phyloP scores from a whole-genome alignment of 345 rosid species.

The Hibiscus mutabilis region DNA sequence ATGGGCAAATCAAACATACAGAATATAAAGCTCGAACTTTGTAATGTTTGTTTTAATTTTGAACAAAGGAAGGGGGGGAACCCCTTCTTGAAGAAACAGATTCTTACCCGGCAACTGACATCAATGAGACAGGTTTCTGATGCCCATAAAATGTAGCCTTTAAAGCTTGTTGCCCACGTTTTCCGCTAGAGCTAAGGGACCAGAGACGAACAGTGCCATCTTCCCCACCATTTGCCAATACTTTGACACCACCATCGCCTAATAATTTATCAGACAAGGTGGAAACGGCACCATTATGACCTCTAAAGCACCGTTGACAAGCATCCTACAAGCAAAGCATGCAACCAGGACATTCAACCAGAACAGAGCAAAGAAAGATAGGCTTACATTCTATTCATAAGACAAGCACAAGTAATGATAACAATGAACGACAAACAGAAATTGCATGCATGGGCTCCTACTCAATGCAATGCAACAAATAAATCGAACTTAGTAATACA shows the following conservation, averaged over 20 bases:
- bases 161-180: slow-evolving; percentile 49
- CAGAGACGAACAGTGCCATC: slow-evolving; percentile 65
- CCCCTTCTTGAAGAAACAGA: not conserved
- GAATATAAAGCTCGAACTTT: not conserved
- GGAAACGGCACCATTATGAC: slow-evolving; percentile 51
- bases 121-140: slow-evolving; percentile 45
- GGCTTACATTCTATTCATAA: not conserved
- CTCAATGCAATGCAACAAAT: not conserved
- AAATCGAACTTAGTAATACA: not conserved
- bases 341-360: not conserved
- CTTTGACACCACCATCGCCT: slow-evolving; percentile 36
- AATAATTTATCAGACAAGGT: slow-evolving; percentile 52
- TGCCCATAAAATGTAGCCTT: slow-evolving; percentile 60
- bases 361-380: not conserved
- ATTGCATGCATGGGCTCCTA: not conserved
- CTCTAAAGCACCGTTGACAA: slow-evolving; percentile 50
- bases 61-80: not conserved
- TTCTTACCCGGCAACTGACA: slow-evolving; percentile 61
- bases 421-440: not conserved
- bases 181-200: slow-evolving; percentile 55
- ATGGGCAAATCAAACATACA: not conserved
- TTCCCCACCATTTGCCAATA: slow-evolving; percentile 69
- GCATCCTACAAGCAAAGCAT: slow-evolving; percentile 34
- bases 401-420: not conserved
- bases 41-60: not conserved